Evolutionary conservation across 1,284 basidiomycete genomes (phyloP), one percentile per base, ranked within the genome.

Genomic region (Dichomitus squalens): DNA sequence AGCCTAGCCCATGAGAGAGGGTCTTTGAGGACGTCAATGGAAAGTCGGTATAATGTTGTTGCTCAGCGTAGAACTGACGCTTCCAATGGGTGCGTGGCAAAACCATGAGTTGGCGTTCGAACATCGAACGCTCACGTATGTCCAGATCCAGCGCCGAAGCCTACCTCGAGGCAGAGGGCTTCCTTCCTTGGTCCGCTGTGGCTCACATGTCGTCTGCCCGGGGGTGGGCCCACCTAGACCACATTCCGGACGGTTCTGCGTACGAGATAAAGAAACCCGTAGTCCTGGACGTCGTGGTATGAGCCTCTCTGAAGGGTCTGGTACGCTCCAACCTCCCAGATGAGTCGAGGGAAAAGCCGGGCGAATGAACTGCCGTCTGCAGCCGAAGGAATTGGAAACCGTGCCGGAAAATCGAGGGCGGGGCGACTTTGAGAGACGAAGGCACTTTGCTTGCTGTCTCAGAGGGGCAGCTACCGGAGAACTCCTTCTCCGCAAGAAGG

Each of bases 11-110:
- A 44, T 44, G 41, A n/a, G n/a, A n/a, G n/a, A n/a, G n/a, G n/a
- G n/a, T n/a, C 41, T 44, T 44, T 29, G 41, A 44, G 41, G n/a
- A 44, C 41, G 41, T 44, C 41, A 29, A 44, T 43, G 23, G 41
- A 44, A 44, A n/a, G 14, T 44, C 12, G 27, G n/a, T n/a, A 7
- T 16, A 9, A 16, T 44, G 12, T 7, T 29, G 16, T 29, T 8
- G 41, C 25, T 7, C 8, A 27, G 12, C 25, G 41, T 34, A 29
- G 31, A 47, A 9, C 44, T 47, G 20, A 29, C 41, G 7, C 25
- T 12, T 27, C 23, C 39, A n/a, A 14, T 41, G 40, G 40, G 16
- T 25, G 12, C 14, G 14, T 44, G 12, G 2, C 27, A 27, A 27
- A 29, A 18, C 16, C n/a, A n/a, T 29, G n/a, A 16, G 41, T 29